These are phyloP conservation scores for Cucumis variabilis DNA, from an alignment of 331 rosid genomes.

Conservation along the genomic window DNA sequence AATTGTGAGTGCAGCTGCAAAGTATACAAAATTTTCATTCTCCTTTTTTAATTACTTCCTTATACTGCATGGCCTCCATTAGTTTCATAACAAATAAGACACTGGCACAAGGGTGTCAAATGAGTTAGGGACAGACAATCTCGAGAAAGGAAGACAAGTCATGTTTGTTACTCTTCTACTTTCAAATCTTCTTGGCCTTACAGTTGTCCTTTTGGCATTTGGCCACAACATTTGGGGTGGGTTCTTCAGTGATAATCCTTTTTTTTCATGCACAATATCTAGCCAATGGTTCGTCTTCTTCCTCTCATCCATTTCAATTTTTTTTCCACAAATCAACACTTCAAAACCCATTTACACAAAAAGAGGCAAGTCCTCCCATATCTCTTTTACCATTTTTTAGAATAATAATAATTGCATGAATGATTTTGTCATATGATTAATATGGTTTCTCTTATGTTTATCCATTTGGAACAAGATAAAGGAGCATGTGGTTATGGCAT, in stretches of 20 bases:
- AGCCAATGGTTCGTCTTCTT: not conserved
- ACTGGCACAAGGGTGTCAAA: slow-evolving; percentile 87
- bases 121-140: slow-evolving; percentile 83
- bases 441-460: not conserved
- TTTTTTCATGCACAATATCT: not conserved
- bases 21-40: slow-evolving; percentile 44
- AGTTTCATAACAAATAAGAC: not conserved
- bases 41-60: not conserved
- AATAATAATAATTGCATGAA: too few relatives aligned
- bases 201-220: slow-evolving; percentile 53
- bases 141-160: slow-evolving; percentile 67
- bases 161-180: slow-evolving; percentile 74
- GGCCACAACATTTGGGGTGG: slow-evolving; percentile 44
- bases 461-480: slow-evolving; percentile 51
- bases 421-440: not conserved
- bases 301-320: not conserved
- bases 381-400: too few relatives aligned
- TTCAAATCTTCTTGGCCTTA: slow-evolving; percentile 59
- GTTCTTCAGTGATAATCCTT: too few relatives aligned
- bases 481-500: slow-evolving; percentile 90
- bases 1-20: slow-evolving; percentile 90
- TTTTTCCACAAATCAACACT: not conserved
- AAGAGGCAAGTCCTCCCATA: not conserved
- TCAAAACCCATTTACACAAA: not conserved
- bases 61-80: not conserved